Evolutionary conservation across 2,329 filamentous ascomycete species (phyloP), one percentile per base, ranked within the genome.

Genomic region (Cordyceps cateniannulata): DNA sequence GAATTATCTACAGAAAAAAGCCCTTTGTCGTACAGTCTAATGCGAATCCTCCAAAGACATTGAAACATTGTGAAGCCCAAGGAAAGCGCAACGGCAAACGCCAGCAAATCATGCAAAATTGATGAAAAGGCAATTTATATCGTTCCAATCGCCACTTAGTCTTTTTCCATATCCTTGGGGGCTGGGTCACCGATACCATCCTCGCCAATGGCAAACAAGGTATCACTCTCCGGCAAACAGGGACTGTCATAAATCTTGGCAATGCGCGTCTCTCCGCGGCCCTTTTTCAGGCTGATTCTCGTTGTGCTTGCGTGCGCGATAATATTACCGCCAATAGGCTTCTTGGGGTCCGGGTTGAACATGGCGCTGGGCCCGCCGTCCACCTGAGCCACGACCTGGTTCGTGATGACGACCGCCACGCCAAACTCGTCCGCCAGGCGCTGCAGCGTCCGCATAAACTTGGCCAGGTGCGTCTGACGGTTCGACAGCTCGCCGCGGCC

Each of bases 171-270:
- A 69, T 99, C 95, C 80, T 99, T 99, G 50, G 95, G 93, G 62
- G 88, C 90, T 49, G 95, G 95, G 72, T 99, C 95, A 29, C 91
- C 91, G 70, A 99, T 99, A 48, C 95, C 95, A 72, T 97, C 92
- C 75, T 98, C 96, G 61, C 91, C 91, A 72, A 99, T 99, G 51
- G 95, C 93, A 76, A 99, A 99, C 67, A 98, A 77, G 71, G 91
- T 96, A 74, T 99, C 96, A 69, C 91, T 96, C 77, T 99, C 95
- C 0, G 95, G 95, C 65, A 99, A 78, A 75, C 95, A 99, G 2
- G 95, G 95, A 68, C 93, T 98, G 76, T 99, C 96, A 72, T 99
- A 99, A 64, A 99, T 99, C 81, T 98, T 99, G 78, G 95, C 96
- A 66, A 99, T 91, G 78, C 95, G 85, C 24, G 95, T 99, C 80